Base-by-base conservation (phyloP, 1,139 yeast species). In the Debaryomyces sp. region DNA sequence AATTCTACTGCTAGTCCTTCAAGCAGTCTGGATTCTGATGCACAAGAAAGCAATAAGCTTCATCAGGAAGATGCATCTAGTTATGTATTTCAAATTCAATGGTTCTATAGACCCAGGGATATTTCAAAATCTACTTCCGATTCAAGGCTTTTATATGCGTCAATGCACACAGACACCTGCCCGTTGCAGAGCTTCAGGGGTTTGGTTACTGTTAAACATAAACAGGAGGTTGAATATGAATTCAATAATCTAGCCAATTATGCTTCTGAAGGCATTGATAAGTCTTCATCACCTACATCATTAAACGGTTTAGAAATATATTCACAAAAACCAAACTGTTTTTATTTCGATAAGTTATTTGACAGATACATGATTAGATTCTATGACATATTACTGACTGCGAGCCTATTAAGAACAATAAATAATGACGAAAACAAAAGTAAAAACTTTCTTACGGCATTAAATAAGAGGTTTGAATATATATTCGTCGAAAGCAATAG, bases 31-130 rank as follows among this genome's bases (percentile, higher is more conserved):
- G 32, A n/a, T 6, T 13, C 27, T 5, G 41, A 37, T 18, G 12
- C 27, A 15, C 34, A 23, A 3, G 4, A 5, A 6, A 12, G 8
- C 6, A 26, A 33, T 10, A 27, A 33, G 34, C 12, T 21, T 5
- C 22, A 17, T 7, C 46, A 41, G 6, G 48, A 40, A 9, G 26
- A 50, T 22, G 84, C 87, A 2, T 75, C 72, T 33, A 75, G 78
- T 46, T 86, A 74, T 61, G 66, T 71, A 53, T 83, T 90, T 55
- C 85, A 84, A 51, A 84, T 94, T 55, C 95, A 92, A 68, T 92
- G 98, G 98, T 87, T 87, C 63, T 90, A 91, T 62, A 75, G 99
- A 44, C 96, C 97, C 0, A 72, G 95, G 52, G 98, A 91, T 63
- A 86, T 92, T 41, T 84, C 87, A 47, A 80, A 84, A 52, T 77